A percentile compares a stretch with the other conserved stretches of the same genome.
These are phyloP conservation scores for Oryza longistaminata DNA, from an alignment of 176 grass and related monocot genomes.

Conservation along the genomic window DNA sequence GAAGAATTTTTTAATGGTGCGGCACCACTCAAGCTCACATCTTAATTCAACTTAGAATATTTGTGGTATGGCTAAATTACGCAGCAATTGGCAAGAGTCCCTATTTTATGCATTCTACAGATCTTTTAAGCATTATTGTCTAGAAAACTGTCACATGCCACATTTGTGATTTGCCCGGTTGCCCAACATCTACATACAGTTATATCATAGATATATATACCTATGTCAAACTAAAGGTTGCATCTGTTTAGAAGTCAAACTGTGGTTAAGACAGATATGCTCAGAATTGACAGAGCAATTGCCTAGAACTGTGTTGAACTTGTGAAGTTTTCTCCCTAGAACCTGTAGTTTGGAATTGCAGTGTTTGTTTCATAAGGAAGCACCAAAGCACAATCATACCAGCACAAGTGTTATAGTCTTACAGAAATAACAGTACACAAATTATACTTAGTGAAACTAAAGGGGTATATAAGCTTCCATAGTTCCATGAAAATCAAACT, in stretches of 20 bases:
- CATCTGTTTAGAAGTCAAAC: constrained; percentile 6
- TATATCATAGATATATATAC: background rate
- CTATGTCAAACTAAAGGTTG: background rate
- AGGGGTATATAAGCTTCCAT: background rate
- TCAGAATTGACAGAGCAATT: background rate
- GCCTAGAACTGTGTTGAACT: background rate
- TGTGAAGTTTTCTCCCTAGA: background rate
- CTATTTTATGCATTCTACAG: background rate
- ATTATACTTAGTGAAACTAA: background rate
- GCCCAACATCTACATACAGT: background rate
- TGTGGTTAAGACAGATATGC: background rate
- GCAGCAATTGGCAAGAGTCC: background rate
- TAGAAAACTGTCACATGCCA: background rate
- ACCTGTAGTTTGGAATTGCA: background rate
- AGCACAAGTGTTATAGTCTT: constrained; percentile 17
- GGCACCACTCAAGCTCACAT: constrained; percentile 13
- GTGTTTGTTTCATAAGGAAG: constrained; percentile 16
- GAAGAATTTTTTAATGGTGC: constrained; percentile 13
- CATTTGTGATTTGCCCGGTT: background rate
- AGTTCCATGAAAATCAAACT: constrained; percentile 5
- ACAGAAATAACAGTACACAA: background rate
- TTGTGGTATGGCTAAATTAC: constrained; percentile 8
- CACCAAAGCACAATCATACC: background rate
- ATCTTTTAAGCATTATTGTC: constrained; percentile 14
- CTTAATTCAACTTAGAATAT: background rate